Percentiles rank a stretch among this genome's conserved stretches.
Evolutionary conservation across 2,329 filamentous ascomycete genomes (phyloP).

Genomic region (Venturia asperata): DNA sequence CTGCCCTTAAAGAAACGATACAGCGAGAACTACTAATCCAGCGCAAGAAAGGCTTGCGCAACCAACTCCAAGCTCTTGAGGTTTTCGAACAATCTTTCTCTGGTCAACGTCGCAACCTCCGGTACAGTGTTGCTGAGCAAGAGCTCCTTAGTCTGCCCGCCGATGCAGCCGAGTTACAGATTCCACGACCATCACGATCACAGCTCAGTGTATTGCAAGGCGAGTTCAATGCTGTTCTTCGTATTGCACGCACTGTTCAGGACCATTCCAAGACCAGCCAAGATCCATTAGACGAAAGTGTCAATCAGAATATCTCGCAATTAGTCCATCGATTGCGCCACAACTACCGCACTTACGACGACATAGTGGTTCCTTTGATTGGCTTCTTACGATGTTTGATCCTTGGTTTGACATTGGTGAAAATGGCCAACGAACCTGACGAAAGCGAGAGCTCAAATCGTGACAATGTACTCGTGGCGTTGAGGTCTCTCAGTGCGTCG

Average conservation of each 20-base stretch:
- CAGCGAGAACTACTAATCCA: slow-evolving; percentile 54
- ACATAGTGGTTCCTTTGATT: slow-evolving; percentile 70
- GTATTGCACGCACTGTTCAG: slow-evolving; percentile 29
- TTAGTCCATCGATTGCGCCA: slow-evolving; percentile 63
- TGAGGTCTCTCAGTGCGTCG: neutral
- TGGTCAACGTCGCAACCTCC: slow-evolving; percentile 43
- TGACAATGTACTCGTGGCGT: neutral
- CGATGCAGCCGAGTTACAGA: slow-evolving; percentile 56
- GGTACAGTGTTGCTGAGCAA: slow-evolving; percentile 1
- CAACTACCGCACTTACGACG: slow-evolving; percentile 72
- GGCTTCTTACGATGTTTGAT: slow-evolving; percentile 74
- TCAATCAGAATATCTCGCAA: slow-evolving; percentile 53
- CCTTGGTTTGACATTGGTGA: slow-evolving; percentile 54
- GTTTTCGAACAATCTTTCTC: slow-evolving; percentile 61
- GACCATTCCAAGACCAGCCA: slow-evolving; percentile 24
- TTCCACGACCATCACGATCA: slow-evolving; percentile 64
- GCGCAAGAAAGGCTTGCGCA: slow-evolving; percentile 48
- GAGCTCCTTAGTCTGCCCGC: slow-evolving; percentile 55
- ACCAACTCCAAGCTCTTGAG: slow-evolving; percentile 54
- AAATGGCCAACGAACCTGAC: neutral
- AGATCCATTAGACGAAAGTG: slow-evolving; percentile 29
- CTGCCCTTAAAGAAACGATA: slow-evolving; percentile 55
- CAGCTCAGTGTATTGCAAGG: slow-evolving; percentile 67
- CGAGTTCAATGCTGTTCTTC: slow-evolving; percentile 70
- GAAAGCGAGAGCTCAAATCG: neutral